A percentile compares a stretch with the other conserved stretches of the same genome.
Evolutionary conservation across 805 yeast genomes (phyloP).

Genomic region (Kazachstania kunashirensis): DNA sequence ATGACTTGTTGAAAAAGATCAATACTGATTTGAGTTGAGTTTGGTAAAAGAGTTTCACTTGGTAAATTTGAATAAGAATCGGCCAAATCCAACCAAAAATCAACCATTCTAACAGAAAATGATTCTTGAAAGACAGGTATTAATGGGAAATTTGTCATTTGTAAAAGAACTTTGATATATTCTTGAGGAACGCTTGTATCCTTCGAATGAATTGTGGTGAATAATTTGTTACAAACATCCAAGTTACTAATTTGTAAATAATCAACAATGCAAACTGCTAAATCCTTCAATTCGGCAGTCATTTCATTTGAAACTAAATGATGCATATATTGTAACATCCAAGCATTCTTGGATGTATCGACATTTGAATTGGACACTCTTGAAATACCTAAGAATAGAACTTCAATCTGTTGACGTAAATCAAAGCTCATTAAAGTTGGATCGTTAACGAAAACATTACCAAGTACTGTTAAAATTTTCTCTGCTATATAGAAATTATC

Average conservation of each 20-base stretch:
- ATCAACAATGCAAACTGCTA: slow-evolving; percentile 27
- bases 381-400: slow-evolving; percentile 25
- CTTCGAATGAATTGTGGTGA: slow-evolving; percentile 13
- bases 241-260: slow-evolving; percentile 26
- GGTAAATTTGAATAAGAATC: slow-evolving; percentile 39
- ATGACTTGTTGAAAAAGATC: slow-evolving; percentile 44
- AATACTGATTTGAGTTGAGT: slow-evolving; percentile 28
- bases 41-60: slow-evolving; percentile 24
- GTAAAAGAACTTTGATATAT: slow-evolving; percentile 41
- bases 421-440: slow-evolving; percentile 25
- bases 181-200: slow-evolving; percentile 17
- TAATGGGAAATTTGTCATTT: slow-evolving; percentile 48
- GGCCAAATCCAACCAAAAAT: slow-evolving; percentile 61
- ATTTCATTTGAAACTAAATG: slow-evolving; percentile 26
- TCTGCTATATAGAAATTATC: slow-evolving; percentile 22
- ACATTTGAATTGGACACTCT: slow-evolving; percentile 11
- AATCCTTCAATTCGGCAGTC: slow-evolving; percentile 25
- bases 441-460: slow-evolving; percentile 23
- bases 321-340: slow-evolving; percentile 30
- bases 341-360: slow-evolving; percentile 18
- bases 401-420: slow-evolving; percentile 23
- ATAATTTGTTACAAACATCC: slow-evolving; percentile 28
- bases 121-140: slow-evolving; percentile 51
- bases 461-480: slow-evolving; percentile 20
- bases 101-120: slow-evolving; percentile 44